These are phyloP conservation scores for Mortierella sp. DNA, from an alignment of 371 early-diverging fungal genomes.

Conservation along the genomic window DNA sequence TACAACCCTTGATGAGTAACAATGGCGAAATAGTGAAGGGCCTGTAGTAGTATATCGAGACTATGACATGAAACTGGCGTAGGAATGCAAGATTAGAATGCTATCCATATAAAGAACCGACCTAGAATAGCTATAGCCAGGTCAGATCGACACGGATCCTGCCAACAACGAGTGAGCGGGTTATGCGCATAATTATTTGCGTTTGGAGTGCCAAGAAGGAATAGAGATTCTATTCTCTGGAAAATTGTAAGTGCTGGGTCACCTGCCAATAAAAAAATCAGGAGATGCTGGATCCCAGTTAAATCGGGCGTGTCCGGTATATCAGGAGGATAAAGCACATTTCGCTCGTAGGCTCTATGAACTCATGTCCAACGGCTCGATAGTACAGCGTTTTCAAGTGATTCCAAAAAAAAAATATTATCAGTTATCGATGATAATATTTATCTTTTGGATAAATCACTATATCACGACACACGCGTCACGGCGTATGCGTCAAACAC, in stretches of 20 bases:
- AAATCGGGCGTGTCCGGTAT: background rate
- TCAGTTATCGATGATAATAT: too few species aligned
- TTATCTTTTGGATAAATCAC: too few species aligned
- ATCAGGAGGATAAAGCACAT: background rate
- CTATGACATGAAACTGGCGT: background rate
- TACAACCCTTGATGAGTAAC: background rate
- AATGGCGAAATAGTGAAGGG: background rate
- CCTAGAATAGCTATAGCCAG: background rate
- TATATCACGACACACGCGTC: too few species aligned
- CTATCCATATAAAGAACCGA: background rate
- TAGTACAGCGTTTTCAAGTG: too few species aligned
- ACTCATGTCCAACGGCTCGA: too few species aligned
- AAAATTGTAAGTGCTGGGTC: background rate
- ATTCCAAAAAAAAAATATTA: too few species aligned
- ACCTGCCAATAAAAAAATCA: background rate
- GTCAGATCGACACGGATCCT: background rate
- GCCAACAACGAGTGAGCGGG: background rate
- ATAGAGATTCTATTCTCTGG: constrained; percentile 13
- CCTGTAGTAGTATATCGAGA: background rate
- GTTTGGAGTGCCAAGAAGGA: constrained; percentile 4
- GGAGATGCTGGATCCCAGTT: background rate
- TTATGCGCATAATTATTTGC: too few species aligned
- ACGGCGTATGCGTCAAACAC: too few species aligned
- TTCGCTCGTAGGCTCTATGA: too few species aligned
- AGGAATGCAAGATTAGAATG: background rate